Base-by-base conservation (phyloP, 139 green algal species). In the Tetradesmus obliquus region DNA sequence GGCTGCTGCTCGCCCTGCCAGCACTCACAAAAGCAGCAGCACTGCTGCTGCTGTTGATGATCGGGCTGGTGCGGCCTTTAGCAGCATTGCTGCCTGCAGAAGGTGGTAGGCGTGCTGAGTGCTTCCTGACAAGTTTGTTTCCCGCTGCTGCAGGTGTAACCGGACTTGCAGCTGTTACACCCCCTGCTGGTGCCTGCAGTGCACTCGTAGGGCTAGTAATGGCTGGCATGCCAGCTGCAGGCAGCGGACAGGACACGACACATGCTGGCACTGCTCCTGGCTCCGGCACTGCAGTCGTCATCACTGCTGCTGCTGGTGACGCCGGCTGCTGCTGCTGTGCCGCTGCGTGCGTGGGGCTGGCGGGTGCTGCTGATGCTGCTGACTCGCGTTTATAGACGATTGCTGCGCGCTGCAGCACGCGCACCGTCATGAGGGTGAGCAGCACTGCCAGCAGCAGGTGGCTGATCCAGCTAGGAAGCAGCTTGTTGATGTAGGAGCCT, bases 401-500 rank as follows among this genome's bases (percentile, higher is more conserved):
- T 1, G 7, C 19, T 55, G 88, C 88, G 3, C 88, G 88, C 88
- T 91, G 88, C 57, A 87, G 5, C n/a, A 91, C 79, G 10, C 88
- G 76, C 19, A 86, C 45, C 5, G 88, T 79, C 88, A 91, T 91
- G 24, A 86, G 74, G 3, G 74, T 62, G 6, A 91, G 88, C 13
- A 91, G 88, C 76, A 91, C 22, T 19, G 79, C 76, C 88, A 91
- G 76, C 88, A 91, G 88, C 76, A 91, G 22, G 24, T 76, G 54
- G 79, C 76, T 91, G 76, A 91, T 91, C 88, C 88, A 91, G 76
- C 19, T 53, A 1, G 88, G 88, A 2, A 91, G 13, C 76, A 91
- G 15, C 76, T 86, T 86, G 79, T 91, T 91, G 74, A 91, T 79
- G 55, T 87, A 91, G 19, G 54, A 79, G 87, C 87, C 87, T 81